These are phyloP conservation scores for Stagonosporopsis rhizophila DNA, from an alignment of 2,329 filamentous ascomycete genomes.

Conservation along the genomic window DNA sequence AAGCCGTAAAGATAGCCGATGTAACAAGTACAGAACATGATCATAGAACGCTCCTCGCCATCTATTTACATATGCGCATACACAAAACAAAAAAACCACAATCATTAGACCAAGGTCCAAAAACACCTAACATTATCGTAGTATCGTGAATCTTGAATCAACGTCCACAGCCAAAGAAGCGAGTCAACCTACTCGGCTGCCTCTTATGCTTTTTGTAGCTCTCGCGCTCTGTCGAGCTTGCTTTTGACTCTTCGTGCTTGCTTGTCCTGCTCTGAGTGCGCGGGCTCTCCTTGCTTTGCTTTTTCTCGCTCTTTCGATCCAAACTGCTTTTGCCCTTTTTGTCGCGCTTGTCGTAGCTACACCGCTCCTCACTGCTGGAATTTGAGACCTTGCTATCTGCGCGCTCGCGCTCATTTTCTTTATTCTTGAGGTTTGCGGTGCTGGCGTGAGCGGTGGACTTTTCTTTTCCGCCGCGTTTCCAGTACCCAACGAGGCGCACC, in stretches of 20 bases:
- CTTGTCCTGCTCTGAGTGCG: conserved; percentile 6
- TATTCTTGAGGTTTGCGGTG: conserved; percentile 4
- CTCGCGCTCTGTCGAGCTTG: conserved; percentile 10
- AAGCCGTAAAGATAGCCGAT: conserved; percentile 8
- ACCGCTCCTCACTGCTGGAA: conserved; percentile 10
- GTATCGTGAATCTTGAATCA: not conserved
- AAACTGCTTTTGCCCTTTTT: conserved; percentile 21
- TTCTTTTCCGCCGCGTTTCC: conserved; percentile 26
- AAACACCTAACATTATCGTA: conserved; percentile 3
- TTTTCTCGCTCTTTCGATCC: conserved; percentile 22
- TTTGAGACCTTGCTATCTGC: conserved; percentile 15
- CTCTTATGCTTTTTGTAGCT: conserved; percentile 32
- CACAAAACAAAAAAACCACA: not conserved
- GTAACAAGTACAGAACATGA: not conserved
- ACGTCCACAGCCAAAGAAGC: conserved; percentile 43
- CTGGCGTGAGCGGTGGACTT: not conserved
- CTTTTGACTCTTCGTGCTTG: conserved; percentile 12
- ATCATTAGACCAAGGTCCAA: conserved; percentile 2
- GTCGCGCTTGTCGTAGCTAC: conserved; percentile 16
- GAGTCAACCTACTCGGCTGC: conserved; percentile 38
- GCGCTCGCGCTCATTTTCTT: conserved; percentile 16
- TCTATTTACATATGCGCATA: conserved; percentile 6
- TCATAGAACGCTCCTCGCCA: not conserved
- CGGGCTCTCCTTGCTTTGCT: conserved; percentile 22
- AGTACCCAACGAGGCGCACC: conserved; percentile 35